Base-by-base conservation (phyloP, 768 basidiomycete species). In the Russula vinacea region DNA sequence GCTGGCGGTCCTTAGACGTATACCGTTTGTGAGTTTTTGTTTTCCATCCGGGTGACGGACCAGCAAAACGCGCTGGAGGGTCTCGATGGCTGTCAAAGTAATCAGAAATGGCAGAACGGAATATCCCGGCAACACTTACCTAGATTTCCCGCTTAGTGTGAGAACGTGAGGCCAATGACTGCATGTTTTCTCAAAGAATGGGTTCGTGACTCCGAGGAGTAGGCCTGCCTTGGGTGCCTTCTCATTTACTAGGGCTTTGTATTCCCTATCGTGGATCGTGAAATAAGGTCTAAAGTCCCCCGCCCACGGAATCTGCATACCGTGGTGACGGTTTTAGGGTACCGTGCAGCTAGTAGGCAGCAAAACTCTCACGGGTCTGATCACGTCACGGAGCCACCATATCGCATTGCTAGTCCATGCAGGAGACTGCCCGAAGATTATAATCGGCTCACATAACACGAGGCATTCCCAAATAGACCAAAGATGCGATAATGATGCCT, bases 401-500 rank as follows among this genome's bases (percentile, higher is more conserved):
- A 98, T 80, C 19, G 90, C 88, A 69, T 93, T 89, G 67, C 92
- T 94, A 0, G 90, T 92, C 71, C 86, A 81, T 0, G 89, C 83
- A 22, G 95, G 93, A 0, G 87, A 87, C 1, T 84, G 74, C 3
- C 89, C 89, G 68, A 89, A 94, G 33, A 98, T 79, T 22, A 98
- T 76, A 8, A 99, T 81, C 0, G 96, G 93, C 72, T 99, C 95
- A 66, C 89, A 92, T 11, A 98, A 80, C 0, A 98, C 80, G 0
- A 98, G 77, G 60, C 94, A 94, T 74, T 99, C 96, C 96, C 96
- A 99, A 58, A 89, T 81, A 5, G 90, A 89, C 90, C 89, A 91
- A 29, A 90, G 73, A 68, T 89, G 82, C 3, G 86, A 73, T 32
- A 89, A 68, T 17, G 82, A 81, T 0, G 86, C 83, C 69, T 88